These are phyloP conservation scores for Geosmithia putterillii DNA, from an alignment of 2,329 filamentous ascomycete species.

Conservation along the genomic window DNA sequence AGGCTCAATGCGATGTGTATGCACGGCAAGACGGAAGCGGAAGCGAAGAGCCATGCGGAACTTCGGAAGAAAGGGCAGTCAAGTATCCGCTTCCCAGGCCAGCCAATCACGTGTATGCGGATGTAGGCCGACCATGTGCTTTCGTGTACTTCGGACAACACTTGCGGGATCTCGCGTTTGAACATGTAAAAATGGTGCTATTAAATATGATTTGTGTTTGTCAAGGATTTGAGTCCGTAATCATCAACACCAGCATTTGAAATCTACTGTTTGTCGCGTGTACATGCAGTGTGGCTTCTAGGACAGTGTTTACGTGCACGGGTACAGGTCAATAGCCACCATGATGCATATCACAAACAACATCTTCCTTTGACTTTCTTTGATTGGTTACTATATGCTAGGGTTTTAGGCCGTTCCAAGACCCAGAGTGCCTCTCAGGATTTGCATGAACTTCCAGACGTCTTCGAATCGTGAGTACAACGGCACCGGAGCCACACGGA, in stretches of 20 bases:
- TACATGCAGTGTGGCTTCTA: no score
- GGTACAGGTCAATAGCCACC: not conserved
- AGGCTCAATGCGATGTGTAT: not conserved
- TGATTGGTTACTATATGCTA: not conserved
- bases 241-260: no score
- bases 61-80: not conserved
- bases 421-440: constrained; percentile 20
- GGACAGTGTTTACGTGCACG: no score
- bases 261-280: no score
- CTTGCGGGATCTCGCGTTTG: no score
- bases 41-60: not conserved
- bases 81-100: not conserved
- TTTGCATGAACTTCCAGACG: constrained; percentile 39
- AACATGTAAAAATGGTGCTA: no score
- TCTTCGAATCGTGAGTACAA: constrained; percentile 75
- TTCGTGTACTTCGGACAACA: no score
- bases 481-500: constrained; percentile 72
- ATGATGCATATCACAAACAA: not conserved
- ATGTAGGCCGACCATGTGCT: no score
- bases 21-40: not conserved
- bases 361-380: not conserved
- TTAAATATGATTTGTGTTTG: no score
- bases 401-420: not conserved
- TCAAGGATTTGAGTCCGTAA: no score
- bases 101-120: not conserved